phyloP scores from a whole-genome alignment of 2,329 filamentous ascomycete genomes.

The Penicillium glabrum region DNA sequence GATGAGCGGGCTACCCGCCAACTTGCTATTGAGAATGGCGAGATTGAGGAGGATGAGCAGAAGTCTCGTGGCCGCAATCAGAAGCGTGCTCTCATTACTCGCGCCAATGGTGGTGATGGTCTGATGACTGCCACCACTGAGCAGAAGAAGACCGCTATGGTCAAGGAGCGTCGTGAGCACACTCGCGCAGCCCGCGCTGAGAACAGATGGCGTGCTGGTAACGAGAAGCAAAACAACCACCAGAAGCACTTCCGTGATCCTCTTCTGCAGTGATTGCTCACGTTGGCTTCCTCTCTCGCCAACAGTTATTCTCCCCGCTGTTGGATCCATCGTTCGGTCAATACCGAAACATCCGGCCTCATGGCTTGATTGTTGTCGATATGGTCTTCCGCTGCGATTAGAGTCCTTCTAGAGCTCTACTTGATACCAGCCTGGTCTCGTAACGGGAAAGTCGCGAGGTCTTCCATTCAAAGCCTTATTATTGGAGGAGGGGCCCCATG shows the following conservation, averaged over 20 bases:
- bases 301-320: background rate
- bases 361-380: background rate
- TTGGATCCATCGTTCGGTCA: background rate
- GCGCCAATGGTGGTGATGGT: slow-evolving; percentile 71
- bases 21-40: slow-evolving; percentile 56
- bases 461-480: background rate
- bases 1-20: slow-evolving; percentile 70
- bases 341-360: background rate
- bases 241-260: slow-evolving; percentile 72
- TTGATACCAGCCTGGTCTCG: background rate
- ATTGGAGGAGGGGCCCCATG: background rate
- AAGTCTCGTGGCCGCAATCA: slow-evolving; percentile 35
- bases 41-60: slow-evolving; percentile 51
- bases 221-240: slow-evolving; percentile 73
- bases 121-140: slow-evolving; percentile 76
- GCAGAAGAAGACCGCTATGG: slow-evolving; percentile 68
- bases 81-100: slow-evolving; percentile 60
- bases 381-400: background rate
- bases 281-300: background rate
- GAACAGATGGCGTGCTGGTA: slow-evolving; percentile 65
- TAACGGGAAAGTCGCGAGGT: background rate
- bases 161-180: slow-evolving; percentile 67
- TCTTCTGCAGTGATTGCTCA: slow-evolving; percentile 48
- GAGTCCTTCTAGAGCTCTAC: background rate
- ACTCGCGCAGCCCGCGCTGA: slow-evolving; percentile 63